These are phyloP conservation scores for Pythium aphanidermatum DNA, from an alignment of 352 stramenopile species.

Conservation along the genomic window DNA sequence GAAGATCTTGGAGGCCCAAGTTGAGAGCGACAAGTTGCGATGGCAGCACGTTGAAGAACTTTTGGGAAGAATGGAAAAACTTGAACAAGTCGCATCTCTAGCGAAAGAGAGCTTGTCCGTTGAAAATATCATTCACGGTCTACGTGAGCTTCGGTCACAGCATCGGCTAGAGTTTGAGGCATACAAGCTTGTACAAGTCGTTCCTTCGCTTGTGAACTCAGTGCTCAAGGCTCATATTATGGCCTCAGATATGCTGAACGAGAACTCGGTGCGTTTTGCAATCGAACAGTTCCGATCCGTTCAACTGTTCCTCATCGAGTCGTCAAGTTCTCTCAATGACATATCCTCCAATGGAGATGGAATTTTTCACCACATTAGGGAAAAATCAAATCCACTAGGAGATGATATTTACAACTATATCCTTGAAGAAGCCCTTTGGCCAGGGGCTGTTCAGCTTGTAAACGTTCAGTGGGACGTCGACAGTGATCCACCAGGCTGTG, in stretches of 20 bases:
- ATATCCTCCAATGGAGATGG: constrained; percentile 5
- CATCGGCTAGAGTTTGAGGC: constrained; percentile 69
- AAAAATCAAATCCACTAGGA: constrained; percentile 46
- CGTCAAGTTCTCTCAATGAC: constrained; percentile 10
- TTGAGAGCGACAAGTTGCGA: constrained; percentile 52
- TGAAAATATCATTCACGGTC: constrained; percentile 29
- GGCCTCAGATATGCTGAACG: constrained; percentile 33
- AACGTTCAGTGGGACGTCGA: constrained; percentile 60
- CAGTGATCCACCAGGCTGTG: constrained; percentile 26
- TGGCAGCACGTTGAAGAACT: constrained; percentile 44
- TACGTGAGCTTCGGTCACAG: constrained; percentile 35
- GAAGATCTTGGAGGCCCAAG: constrained; percentile 51
- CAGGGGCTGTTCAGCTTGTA: constrained; percentile 54
- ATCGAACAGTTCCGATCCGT: constrained; percentile 48
- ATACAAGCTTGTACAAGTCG: constrained; percentile 63
- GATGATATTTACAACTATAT: constrained; percentile 77
- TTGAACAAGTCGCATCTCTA: constrained; percentile 24
- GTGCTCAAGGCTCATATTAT: constrained; percentile 43
- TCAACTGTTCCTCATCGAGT: constrained; percentile 55
- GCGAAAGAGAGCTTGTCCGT: constrained; percentile 24
- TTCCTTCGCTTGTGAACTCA: constrained; percentile 61
- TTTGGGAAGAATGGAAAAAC: constrained; percentile 31
- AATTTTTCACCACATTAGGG: constrained; percentile 61
- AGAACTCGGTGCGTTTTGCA: constrained; percentile 16
- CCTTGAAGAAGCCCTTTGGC: constrained; percentile 71